Evolutionary conservation across 257 asterid species (phyloP).

Genomic region (Craterostigma plantagineum): DNA sequence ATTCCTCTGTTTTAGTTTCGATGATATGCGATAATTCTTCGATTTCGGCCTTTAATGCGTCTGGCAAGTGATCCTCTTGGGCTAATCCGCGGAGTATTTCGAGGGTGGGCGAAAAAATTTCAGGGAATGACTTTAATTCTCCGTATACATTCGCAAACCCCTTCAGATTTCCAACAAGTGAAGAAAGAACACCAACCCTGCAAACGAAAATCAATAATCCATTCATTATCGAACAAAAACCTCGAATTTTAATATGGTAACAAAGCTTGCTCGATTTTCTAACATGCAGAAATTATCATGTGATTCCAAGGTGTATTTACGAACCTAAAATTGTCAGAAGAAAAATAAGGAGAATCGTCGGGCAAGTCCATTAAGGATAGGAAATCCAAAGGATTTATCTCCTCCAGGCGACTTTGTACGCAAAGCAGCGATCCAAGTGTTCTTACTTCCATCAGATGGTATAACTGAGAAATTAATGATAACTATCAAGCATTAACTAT

Average conservation of each 20-base stretch:
- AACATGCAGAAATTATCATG: background rate
- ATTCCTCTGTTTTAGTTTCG: constrained; percentile 35
- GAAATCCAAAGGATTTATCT: constrained; percentile 41
- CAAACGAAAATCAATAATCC: constrained; percentile 1
- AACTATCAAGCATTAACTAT: background rate
- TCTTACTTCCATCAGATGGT: constrained; percentile 67
- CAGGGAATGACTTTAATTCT: constrained; percentile 61
- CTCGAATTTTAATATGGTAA: no score
- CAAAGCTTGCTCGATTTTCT: background rate
- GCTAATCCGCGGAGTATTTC: constrained; percentile 30
- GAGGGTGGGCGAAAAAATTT: constrained; percentile 56
- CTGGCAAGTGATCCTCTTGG: constrained; percentile 38
- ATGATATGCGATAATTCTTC: constrained; percentile 23
- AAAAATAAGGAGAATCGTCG: constrained; percentile 58
- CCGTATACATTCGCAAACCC: constrained; percentile 39
- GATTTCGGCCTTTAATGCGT: constrained; percentile 32
- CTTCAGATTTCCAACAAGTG: constrained; percentile 43
- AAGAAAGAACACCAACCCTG: constrained; percentile 59
- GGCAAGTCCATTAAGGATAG: constrained; percentile 47
- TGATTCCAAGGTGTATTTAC: background rate
- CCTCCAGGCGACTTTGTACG: constrained; percentile 26
- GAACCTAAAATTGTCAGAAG: constrained; percentile 61
- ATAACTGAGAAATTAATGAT: constrained; percentile 43
- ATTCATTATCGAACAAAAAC: no score
- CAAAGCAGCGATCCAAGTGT: constrained; percentile 41